Evolutionary conservation across 805 yeast genomes (phyloP).

Genomic region (Wickerhamomyces strasburgensis): DNA sequence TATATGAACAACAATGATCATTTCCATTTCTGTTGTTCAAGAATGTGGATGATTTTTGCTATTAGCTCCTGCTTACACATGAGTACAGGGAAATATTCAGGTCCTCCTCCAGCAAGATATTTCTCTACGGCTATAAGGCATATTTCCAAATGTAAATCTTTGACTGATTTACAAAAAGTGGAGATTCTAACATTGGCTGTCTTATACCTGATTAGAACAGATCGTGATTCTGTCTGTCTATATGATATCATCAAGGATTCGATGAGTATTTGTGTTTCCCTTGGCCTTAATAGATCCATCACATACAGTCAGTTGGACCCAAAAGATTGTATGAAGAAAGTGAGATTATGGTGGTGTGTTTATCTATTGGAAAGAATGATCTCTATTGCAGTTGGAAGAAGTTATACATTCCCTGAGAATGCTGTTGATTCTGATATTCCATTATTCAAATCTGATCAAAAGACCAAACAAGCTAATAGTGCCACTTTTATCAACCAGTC

Average conservation of each 20-base stretch:
- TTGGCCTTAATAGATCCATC: conserved; percentile 33
- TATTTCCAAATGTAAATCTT: conserved; percentile 39
- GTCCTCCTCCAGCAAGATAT: conserved; percentile 50
- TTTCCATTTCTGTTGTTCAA: conserved; percentile 48
- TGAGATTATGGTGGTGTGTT: conserved; percentile 61
- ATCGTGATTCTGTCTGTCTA: conserved; percentile 50
- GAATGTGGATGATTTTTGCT: conserved; percentile 52
- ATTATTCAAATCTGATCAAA: conserved; percentile 41
- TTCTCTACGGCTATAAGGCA: conserved; percentile 58
- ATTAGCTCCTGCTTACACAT: conserved; percentile 47
- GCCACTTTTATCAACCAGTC: conserved; percentile 48
- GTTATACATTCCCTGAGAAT: conserved; percentile 47
- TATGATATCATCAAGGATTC: conserved; percentile 52
- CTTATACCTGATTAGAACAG: conserved; percentile 54
- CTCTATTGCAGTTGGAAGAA: conserved; percentile 56
- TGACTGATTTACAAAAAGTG: conserved; percentile 41
- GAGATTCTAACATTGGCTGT: conserved; percentile 50
- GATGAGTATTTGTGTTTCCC: conserved; percentile 37
- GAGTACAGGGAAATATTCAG: conserved; percentile 52
- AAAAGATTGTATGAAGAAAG: conserved; percentile 32
- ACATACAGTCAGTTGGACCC: conserved; percentile 28
- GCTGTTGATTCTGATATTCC: conserved; percentile 46
- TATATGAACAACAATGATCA: conserved; percentile 35
- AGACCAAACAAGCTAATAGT: conserved; percentile 24
- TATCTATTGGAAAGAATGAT: conserved; percentile 59